These are phyloP conservation scores for Symbiodinium natans DNA, from an alignment of 73 alveolate species.

Conservation along the genomic window DNA sequence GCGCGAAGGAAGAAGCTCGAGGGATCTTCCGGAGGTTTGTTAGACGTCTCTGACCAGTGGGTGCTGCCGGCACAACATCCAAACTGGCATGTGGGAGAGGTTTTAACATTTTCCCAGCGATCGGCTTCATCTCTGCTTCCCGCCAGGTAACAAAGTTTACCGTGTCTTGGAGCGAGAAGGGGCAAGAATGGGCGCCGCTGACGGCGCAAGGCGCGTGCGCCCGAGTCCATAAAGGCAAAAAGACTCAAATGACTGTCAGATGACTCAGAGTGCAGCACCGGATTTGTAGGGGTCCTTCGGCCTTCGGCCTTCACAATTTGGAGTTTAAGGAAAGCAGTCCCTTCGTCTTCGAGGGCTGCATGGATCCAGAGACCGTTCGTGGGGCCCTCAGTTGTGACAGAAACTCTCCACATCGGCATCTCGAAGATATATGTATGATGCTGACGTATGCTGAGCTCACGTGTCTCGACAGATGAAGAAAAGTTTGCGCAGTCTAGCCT, in stretches of 20 bases:
- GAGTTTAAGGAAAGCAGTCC: constrained; percentile 32
- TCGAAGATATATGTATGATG: too few species aligned
- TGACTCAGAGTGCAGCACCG: too few species aligned
- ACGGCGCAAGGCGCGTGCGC: neutral
- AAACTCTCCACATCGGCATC: too few species aligned
- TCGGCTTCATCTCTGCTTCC: neutral
- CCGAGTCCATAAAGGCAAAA: too few species aligned
- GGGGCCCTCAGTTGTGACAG: neutral
- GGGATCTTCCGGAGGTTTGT: constrained; percentile 24
- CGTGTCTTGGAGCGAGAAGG: constrained; percentile 41
- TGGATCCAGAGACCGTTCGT: constrained; percentile 73
- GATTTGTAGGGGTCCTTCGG: neutral
- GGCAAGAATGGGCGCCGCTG: constrained; percentile 68
- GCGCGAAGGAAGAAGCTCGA: constrained; percentile 75
- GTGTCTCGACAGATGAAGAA: too few species aligned
- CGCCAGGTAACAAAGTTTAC: constrained; percentile 45
- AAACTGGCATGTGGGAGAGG: neutral
- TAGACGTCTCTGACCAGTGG: constrained; percentile 65
- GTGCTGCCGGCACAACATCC: constrained; percentile 12
- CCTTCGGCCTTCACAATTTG: neutral
- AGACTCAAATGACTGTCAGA: too few species aligned
- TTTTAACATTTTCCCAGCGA: neutral
- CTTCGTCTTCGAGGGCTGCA: constrained; percentile 74
- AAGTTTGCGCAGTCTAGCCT: too few species aligned
- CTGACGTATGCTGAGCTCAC: too few species aligned